Conservation (phyloP, 495 filamentous ascomycete species). For the Penicillium ochrochloron region DNA sequence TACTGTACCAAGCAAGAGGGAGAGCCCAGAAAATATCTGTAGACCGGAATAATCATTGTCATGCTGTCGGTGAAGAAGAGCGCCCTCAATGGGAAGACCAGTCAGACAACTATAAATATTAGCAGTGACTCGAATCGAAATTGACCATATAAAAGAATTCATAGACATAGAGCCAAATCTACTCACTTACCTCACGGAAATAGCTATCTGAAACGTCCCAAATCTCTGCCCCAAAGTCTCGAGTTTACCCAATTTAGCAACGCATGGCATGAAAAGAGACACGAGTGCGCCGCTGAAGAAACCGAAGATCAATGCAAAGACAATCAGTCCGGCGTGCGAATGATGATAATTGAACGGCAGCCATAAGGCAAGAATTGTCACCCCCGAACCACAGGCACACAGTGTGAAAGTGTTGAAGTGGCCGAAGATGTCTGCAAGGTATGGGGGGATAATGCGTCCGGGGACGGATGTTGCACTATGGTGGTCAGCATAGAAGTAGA, state of each 20-base stretch:
- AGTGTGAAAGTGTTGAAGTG: constrained; percentile 1
- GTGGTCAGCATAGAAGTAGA: neutral
- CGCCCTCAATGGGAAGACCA: constrained; percentile 12
- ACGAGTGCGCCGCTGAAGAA: constrained; percentile 8
- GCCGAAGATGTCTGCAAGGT: neutral
- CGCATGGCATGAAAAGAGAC: constrained; percentile 12
- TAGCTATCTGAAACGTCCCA: constrained; percentile 8
- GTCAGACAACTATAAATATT: constrained; percentile 8
- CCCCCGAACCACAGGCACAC: neutral
- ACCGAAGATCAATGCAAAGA: constrained; percentile 10
- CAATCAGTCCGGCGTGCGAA: constrained; percentile 5
- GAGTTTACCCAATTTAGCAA: constrained; percentile 6
- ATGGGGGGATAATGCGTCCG: neutral
- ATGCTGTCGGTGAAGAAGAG: constrained; percentile 1
- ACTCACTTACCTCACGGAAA: neutral
- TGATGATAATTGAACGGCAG: neutral
- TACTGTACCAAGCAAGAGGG: neutral
- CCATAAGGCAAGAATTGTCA: neutral
- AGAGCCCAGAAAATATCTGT: neutral
- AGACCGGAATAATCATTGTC: neutral
- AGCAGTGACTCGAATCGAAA: neutral
- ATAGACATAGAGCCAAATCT: no score
- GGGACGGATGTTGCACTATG: neutral
- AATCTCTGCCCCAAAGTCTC: constrained; percentile 8
- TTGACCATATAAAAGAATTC: no score